Percentiles rank a stretch among this genome's conserved stretches.
These are phyloP conservation scores for Polygonum aviculare DNA, from an alignment of 148 eudicot species.

Conservation along the genomic window DNA sequence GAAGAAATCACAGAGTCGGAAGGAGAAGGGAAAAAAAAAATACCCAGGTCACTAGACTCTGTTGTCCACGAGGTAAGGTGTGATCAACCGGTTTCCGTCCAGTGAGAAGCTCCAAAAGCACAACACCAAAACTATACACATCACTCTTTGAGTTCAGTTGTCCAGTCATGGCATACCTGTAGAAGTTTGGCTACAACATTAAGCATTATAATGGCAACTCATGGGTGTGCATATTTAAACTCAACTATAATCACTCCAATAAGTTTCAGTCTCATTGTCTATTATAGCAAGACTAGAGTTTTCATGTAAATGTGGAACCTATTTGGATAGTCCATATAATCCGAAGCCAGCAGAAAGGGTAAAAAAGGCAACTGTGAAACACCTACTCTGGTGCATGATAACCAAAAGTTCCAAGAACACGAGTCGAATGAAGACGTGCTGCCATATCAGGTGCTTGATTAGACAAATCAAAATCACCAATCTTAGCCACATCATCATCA, in stretches of 20 bases:
- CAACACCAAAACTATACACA: slow-evolving; percentile 21
- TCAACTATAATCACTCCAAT: neutral
- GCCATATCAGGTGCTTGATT: slow-evolving; percentile 19
- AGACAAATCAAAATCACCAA: slow-evolving; percentile 15
- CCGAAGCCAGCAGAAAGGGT: neutral
- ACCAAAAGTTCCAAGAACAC: slow-evolving; percentile 20
- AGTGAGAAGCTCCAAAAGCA: slow-evolving; percentile 18
- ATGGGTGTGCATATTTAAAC: neutral
- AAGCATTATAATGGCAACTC: neutral
- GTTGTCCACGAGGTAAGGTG: slow-evolving; percentile 20
- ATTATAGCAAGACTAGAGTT: neutral
- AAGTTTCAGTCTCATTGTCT: neutral
- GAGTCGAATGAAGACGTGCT: slow-evolving; percentile 19
- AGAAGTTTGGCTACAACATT: neutral
- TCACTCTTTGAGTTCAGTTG: slow-evolving; percentile 18
- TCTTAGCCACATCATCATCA: slow-evolving; percentile 14
- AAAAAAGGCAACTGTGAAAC: neutral
- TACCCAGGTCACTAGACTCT: slow-evolving; percentile 21
- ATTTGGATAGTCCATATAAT: neutral
- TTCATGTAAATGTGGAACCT: neutral
- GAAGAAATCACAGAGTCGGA: neutral
- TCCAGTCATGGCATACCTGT: slow-evolving; percentile 19
- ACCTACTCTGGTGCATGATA: slow-evolving; percentile 19
- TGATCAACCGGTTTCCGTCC: slow-evolving; percentile 19
- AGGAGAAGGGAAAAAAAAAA: neutral